These are phyloP conservation scores for Nigrospora sphaerica DNA, from an alignment of 2,329 filamentous ascomycete genomes.

Conservation along the genomic window DNA sequence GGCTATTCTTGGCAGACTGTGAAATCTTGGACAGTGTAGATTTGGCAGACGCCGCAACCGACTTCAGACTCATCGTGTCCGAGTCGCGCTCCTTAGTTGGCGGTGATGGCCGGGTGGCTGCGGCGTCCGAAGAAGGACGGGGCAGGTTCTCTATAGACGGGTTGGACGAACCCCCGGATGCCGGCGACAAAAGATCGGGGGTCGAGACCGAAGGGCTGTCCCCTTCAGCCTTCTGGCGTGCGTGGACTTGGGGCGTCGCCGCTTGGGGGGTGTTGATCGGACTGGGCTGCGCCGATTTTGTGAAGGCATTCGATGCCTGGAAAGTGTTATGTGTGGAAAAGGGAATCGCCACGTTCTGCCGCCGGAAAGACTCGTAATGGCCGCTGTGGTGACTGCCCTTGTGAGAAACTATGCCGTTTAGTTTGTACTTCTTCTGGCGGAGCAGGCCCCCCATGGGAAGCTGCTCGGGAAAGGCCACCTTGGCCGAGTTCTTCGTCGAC, in stretches of 20 bases:
- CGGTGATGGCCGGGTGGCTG: constrained; percentile 9
- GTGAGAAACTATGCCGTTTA: constrained; percentile 85
- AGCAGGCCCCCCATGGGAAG: constrained; percentile 75
- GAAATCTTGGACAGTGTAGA: constrained; percentile 45
- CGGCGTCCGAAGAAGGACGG: constrained; percentile 9
- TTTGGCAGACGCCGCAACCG: constrained; percentile 48
- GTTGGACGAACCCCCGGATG: constrained; percentile 28
- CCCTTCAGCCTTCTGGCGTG: constrained; percentile 24
- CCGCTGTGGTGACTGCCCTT: constrained; percentile 94
- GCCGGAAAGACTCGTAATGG: constrained; percentile 92
- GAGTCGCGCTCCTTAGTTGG: constrained; percentile 27
- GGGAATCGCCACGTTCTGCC: constrained; percentile 72
- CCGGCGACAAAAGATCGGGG: constrained; percentile 36
- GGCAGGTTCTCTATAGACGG: constrained; percentile 25
- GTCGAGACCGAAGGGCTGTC: constrained; percentile 38
- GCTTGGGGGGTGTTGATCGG: constrained; percentile 14
- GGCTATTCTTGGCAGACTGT: constrained; percentile 26
- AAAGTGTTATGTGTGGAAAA: constrained; percentile 80
- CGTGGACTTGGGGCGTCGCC: constrained; percentile 38
- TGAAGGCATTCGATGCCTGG: constrained; percentile 67
- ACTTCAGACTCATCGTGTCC: constrained; percentile 46
- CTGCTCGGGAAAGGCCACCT: constrained; percentile 86
- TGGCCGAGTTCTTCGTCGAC: constrained; percentile 90
- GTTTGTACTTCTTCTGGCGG: constrained; percentile 70
- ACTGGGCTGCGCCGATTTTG: constrained; percentile 47